Percentiles rank a stretch among this genome's conserved stretches.
Conservation (phyloP, 345 rosid species). For the Eucalyptus erythrocorys region DNA sequence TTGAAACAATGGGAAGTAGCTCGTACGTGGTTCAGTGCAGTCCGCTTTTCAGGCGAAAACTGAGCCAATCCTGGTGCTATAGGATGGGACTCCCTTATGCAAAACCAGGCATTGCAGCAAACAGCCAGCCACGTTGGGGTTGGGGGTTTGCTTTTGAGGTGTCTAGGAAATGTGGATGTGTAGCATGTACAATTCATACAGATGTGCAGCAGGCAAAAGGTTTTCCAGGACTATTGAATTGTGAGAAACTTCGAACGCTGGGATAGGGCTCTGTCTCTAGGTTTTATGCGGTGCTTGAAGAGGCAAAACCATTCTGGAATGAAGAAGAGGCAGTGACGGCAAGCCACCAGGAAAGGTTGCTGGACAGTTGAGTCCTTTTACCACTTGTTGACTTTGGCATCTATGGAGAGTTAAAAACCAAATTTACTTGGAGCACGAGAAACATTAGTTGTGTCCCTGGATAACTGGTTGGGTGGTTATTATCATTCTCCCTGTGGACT, state of each 20-base stretch:
- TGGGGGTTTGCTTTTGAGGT: background rate
- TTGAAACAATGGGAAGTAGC: too few species aligned
- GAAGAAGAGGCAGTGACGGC: background rate
- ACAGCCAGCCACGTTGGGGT: too few species aligned
- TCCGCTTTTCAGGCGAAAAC: too few species aligned
- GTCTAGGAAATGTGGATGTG: background rate
- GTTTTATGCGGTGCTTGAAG: background rate
- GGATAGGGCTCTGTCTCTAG: background rate
- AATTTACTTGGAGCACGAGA: background rate
- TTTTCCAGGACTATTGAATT: too few species aligned
- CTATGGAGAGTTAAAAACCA: background rate
- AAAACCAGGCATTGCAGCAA: background rate
- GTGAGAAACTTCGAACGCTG: too few species aligned
- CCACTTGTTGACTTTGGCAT: background rate
- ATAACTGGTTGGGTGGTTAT: background rate
- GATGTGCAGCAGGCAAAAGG: too few species aligned
- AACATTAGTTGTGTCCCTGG: fast-evolving
- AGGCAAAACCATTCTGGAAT: background rate
- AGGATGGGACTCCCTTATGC: background rate
- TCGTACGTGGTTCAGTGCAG: too few species aligned
- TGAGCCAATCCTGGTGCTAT: background rate
- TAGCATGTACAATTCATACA: too few species aligned
- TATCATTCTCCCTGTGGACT: background rate
- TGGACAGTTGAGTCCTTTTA: background rate
- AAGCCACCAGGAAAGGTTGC: background rate